These are phyloP conservation scores for Penicillium ochrochloron DNA, from an alignment of 495 filamentous ascomycete genomes.

Conservation along the genomic window DNA sequence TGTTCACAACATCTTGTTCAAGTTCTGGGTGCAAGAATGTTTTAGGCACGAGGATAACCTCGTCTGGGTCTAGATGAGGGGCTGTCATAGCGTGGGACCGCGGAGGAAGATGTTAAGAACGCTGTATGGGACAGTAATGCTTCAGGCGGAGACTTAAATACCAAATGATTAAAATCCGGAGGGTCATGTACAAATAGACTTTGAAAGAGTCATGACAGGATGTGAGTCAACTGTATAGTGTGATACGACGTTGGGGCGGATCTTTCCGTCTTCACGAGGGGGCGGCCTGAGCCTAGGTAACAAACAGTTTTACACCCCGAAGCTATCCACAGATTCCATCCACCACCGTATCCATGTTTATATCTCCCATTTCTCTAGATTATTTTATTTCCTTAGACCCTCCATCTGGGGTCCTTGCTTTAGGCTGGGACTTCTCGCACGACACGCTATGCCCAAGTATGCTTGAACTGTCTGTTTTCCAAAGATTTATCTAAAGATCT, in stretches of 20 bases:
- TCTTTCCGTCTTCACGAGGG: neutral
- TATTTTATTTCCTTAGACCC: too few relatives aligned
- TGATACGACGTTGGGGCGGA: slow-evolving; percentile 1
- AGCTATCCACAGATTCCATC: neutral
- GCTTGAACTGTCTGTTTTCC: too few relatives aligned
- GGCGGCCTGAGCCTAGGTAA: neutral
- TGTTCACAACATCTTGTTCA: slow-evolving; percentile 18
- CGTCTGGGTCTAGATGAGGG: slow-evolving; percentile 9
- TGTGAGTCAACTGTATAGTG: slow-evolving; percentile 1
- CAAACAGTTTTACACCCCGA: neutral
- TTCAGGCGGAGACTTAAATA: neutral
- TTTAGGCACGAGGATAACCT: slow-evolving; percentile 26
- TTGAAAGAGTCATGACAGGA: neutral
- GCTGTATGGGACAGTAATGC: neutral
- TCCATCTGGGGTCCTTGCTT: too few relatives aligned
- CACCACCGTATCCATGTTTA: too few relatives aligned
- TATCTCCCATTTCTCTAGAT: too few relatives aligned
- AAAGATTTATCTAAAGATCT: too few relatives aligned
- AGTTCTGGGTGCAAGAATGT: slow-evolving; percentile 11
- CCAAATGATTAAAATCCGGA: neutral
- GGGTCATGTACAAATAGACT: neutral
- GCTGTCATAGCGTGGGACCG: slow-evolving; percentile 4
- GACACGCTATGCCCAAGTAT: too few relatives aligned
- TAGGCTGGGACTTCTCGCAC: neutral
- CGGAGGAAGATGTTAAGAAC: neutral